Percentiles rank a stretch among this genome's conserved stretches.
Conservation (phyloP, 2,329 filamentous ascomycete genomes). For the Sarocladium oryzae region DNA sequence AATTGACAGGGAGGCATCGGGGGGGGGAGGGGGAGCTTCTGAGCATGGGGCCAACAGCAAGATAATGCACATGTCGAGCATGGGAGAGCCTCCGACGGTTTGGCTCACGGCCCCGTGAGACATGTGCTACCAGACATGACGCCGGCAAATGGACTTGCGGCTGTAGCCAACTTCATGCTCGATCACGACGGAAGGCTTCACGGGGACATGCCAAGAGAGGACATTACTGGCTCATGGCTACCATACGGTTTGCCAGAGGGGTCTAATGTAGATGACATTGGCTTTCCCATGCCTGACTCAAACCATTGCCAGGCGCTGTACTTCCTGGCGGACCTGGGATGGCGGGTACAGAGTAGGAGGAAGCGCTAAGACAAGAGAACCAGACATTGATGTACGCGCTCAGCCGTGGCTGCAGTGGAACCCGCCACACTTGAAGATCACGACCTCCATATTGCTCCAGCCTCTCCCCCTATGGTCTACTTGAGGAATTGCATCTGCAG, state of each 20-base stretch:
- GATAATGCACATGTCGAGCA: not conserved
- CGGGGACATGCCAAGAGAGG: not conserved
- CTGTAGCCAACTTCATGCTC: not conserved
- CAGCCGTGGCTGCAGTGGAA: too few species aligned
- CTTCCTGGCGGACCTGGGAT: not conserved
- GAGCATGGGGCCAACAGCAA: not conserved
- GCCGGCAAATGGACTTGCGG: not conserved
- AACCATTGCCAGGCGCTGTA: not conserved
- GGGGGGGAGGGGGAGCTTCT: not conserved
- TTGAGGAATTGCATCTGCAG: too few species aligned
- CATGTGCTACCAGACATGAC: not conserved
- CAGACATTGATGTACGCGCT: too few species aligned
- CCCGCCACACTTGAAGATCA: too few species aligned
- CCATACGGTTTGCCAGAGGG: not conserved
- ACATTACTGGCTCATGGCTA: not conserved
- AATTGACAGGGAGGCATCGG: not conserved
- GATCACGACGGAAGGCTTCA: not conserved
- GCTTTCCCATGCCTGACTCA: not conserved
- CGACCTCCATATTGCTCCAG: too few species aligned
- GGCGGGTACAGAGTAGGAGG: not conserved
- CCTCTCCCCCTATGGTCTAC: too few species aligned
- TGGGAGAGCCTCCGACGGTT: not conserved
- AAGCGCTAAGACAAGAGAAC: too few species aligned
- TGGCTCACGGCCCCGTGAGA: not conserved
- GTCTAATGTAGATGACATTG: not conserved